Base-by-base conservation (phyloP, 805 yeast genomes). In the Candida vaughaniae region DNA sequence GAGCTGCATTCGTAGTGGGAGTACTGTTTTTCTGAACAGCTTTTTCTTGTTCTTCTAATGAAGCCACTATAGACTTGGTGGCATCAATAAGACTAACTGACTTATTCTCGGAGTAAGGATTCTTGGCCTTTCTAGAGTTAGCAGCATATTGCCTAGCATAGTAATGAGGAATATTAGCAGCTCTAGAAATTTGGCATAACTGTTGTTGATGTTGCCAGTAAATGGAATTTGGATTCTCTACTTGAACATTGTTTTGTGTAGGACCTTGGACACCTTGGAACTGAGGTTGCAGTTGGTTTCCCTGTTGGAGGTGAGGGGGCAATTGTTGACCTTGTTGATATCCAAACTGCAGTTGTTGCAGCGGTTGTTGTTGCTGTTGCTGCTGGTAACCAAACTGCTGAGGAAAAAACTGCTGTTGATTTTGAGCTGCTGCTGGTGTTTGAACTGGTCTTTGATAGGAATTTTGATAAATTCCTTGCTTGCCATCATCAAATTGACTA, bases 61-160 rank as follows among this genome's bases (percentile, higher is more conserved):
- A 55, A 3, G 61, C 45, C 17, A 68, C 61, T 14, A 65, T 50
- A 1, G 59, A 43, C 43, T 58, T 64, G n/a, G 73, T 67, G 5
- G 73, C 71, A 29, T 68, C 73, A 12, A 68, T 50, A 39, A 68
- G 58, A 31, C 62, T 63, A 27, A 64, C 66, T 5, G 63, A 34
- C 47, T 68, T 68, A 20, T 55, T 55, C 28, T 57, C 71, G 36
- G 45, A 60, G 48, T 55, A 67, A 23, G 65, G 66, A 38, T 53
- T 64, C 55, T 58, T 65, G 15, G 53, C 48, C 51, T 69, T 73
- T 52, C 83, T 66, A 1, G 85, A 81, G 38, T 78, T 69, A 10
- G 80, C 66, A 5, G 95, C 95, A 19, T 88, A 89, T 45, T 80
- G 79, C 41, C 95, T 74, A 3, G 96, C 96, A 62, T 85, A 87